Conservation (phyloP, 2,329 filamentous ascomycete species). For the Amylocarpus encephaloides region DNA sequence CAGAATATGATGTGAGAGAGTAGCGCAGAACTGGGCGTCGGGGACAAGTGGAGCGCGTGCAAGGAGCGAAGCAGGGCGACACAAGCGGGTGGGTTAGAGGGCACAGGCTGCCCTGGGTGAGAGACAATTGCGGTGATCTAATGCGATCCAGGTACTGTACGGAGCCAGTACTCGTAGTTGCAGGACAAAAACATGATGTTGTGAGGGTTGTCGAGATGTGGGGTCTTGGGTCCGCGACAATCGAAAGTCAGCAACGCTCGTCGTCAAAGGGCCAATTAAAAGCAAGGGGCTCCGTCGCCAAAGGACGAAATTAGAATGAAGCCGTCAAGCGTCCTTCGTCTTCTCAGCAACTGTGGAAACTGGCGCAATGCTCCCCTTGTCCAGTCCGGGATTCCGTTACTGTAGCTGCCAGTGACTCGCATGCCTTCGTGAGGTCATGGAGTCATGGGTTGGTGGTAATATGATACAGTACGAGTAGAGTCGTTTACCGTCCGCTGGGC, state of each 20-base stretch:
- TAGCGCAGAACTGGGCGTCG: conserved; percentile 1
- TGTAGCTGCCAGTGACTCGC: no score
- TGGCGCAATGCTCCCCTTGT: background rate
- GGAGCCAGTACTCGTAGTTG: background rate
- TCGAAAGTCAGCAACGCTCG: conserved; percentile 3
- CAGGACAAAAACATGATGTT: background rate
- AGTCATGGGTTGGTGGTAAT: no score
- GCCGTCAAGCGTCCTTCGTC: background rate
- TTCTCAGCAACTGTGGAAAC: background rate
- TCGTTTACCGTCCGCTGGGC: background rate
- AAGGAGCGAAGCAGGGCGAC: background rate
- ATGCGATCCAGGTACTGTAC: background rate
- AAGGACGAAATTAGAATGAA: conserved; percentile 4
- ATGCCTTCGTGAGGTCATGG: no score
- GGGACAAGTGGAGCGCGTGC: background rate
- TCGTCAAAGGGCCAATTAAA: background rate
- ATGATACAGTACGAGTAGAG: no score
- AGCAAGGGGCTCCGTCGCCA: background rate
- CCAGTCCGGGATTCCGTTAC: no score
- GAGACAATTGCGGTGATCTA: background rate
- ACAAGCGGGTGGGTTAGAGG: background rate
- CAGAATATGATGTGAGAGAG: conserved; percentile 3
- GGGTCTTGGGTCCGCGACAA: conserved; percentile 1
- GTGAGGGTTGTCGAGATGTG: background rate
- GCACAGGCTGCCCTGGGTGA: background rate